These are phyloP conservation scores for Acephala macrosclerotiorum DNA, from an alignment of 2,329 filamentous ascomycete species.

Conservation along the genomic window DNA sequence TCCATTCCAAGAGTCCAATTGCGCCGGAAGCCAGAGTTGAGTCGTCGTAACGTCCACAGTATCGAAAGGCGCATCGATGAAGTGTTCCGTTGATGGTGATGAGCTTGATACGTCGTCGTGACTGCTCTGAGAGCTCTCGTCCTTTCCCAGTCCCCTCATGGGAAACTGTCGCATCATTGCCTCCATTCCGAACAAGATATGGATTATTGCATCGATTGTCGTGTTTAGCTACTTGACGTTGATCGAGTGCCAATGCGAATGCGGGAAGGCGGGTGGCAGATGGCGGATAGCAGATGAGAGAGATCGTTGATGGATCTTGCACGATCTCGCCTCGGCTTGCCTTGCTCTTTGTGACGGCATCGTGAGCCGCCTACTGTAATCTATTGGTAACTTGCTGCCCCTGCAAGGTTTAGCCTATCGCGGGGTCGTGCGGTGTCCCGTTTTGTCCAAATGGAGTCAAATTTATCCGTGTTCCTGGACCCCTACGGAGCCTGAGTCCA, in stretches of 20 bases:
- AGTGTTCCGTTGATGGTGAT: neutral
- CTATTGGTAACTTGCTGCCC: constrained; percentile 14
- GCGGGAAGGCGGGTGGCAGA: too few relatives aligned
- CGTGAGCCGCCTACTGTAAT: neutral
- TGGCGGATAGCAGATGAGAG: neutral
- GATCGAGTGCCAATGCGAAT: neutral
- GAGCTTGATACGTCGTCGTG: constrained; percentile 3
- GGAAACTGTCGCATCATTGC: constrained; percentile 8
- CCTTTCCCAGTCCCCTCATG: neutral
- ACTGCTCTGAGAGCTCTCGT: neutral
- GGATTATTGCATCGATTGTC: neutral
- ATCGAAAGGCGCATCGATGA: neutral
- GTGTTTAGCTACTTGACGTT: neutral
- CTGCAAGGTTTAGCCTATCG: constrained; percentile 7
- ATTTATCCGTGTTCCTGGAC: neutral
- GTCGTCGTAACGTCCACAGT: neutral
- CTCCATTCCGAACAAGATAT: neutral
- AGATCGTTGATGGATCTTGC: neutral
- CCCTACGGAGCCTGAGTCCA: neutral
- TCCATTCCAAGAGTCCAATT: neutral
- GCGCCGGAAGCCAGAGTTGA: neutral
- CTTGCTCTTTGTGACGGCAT: constrained; percentile 6
- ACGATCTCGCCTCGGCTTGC: constrained; percentile 1
- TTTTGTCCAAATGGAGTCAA: constrained; percentile 11
- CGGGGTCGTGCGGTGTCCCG: constrained; percentile 17